Conservation (phyloP, 306 rosid species). For the Fragaria vesca region DNA sequence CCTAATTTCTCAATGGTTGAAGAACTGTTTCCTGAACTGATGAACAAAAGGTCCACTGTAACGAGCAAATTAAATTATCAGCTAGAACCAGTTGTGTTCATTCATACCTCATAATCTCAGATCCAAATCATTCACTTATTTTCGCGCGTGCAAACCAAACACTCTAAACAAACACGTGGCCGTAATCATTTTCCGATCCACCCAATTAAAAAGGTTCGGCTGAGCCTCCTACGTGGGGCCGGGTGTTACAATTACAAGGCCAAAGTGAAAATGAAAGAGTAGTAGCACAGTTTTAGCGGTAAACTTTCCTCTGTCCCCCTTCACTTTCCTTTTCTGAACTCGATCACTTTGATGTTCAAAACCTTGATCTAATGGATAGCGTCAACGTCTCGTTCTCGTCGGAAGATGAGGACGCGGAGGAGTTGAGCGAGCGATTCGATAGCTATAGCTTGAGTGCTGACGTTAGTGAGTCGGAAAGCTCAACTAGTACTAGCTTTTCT, state of each 20-base stretch:
- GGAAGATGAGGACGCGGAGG: slow-evolving; percentile 33
- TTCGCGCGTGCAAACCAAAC: not conserved
- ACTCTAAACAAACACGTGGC: not conserved
- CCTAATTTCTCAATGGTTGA: too few species aligned
- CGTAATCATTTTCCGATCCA: not conserved
- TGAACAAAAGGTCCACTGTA: not conserved
- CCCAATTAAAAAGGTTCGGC: not conserved
- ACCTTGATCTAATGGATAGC: slow-evolving; percentile 30
- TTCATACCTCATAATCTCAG: not conserved
- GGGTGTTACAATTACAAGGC: slow-evolving; percentile 2
- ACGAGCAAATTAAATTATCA: not conserved
- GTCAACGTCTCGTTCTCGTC: slow-evolving; percentile 33
- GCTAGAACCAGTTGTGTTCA: not conserved
- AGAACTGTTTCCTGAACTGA: not conserved
- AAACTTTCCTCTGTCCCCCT: not conserved
- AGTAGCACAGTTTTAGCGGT: slow-evolving; percentile 6
- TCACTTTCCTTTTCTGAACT: slow-evolving; percentile 14
- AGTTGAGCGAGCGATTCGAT: slow-evolving; percentile 33
- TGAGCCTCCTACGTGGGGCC: slow-evolving; percentile 15
- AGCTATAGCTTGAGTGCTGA: slow-evolving; percentile 42
- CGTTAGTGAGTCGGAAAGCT: slow-evolving; percentile 43
- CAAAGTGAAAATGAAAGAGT: not conserved
- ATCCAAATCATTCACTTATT: not conserved
- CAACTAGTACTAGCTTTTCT: slow-evolving; percentile 23
- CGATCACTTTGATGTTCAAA: slow-evolving; percentile 11